Base-by-base conservation (phyloP, 2,329 filamentous ascomycete genomes). In the Fusarium sp. region DNA sequence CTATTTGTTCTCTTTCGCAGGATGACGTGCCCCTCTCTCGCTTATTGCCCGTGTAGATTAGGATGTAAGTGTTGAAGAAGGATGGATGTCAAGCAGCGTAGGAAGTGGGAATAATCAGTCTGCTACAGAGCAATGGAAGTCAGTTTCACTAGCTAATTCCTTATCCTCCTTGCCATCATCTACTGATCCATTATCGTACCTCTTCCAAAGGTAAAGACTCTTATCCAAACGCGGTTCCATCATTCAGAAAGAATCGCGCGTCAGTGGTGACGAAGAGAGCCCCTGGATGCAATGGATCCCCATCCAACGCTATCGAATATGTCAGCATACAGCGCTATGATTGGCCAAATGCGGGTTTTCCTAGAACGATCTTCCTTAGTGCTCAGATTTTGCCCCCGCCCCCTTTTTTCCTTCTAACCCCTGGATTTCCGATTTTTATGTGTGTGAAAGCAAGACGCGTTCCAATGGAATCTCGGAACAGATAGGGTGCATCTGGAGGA, bases 391-490 rank as follows among this genome's bases (percentile, higher is more conserved):
- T 31, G 47, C 34, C 61, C 50, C 62, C 47, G 27, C 52, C 62
- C 62, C 62, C 62, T 45, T 64, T 64, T 64, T 20, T n/a, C 20
- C 18, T 11, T 18, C n/a, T 34, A 4, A 40, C 60, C 61, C 61
- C 61, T 63, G 47, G 61, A 56, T 35, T 47, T 29, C 11, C n/a
- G 18, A 62, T 42, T 31, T 34, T 34, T 34, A 34, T 34, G 31
- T 34, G 31, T 31, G 31, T 34, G 31, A 27, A 52, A 52, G 47
- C 18, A 45, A 22, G 35, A 27, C 29, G 59, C 59, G 59, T 62
- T 63, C 45, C 61, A 63, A 40, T 20, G 61, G 61, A 40, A 56
- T 63, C 34, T 62, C 60, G 60, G 60, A n/a, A 40, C 16, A 34
- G 45, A 29, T 37, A 62, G 31, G 42, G 31, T 37, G 40, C 59